Conservation (phyloP, 2,329 filamentous ascomycete genomes). For the Fusarium temperatum region DNA sequence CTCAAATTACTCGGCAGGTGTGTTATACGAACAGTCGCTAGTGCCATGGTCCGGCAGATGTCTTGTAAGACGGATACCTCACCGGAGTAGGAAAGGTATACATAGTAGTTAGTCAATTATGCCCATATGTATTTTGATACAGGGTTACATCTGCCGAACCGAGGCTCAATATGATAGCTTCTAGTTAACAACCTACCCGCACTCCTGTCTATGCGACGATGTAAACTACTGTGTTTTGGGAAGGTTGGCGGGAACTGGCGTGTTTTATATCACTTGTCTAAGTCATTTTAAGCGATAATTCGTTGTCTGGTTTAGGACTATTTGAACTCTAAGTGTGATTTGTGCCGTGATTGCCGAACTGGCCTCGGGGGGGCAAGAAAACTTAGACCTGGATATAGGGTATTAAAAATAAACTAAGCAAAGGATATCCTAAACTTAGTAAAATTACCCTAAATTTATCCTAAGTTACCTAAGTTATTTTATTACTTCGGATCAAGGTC, state of each 20-base stretch:
- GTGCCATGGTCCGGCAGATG: not conserved
- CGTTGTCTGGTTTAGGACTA: fast-evolving
- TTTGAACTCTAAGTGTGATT: not conserved
- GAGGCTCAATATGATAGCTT: not conserved
- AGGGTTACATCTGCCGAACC: not conserved
- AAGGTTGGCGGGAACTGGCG: not conserved
- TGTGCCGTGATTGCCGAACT: not conserved
- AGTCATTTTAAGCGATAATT: not conserved
- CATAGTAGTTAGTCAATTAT: not conserved
- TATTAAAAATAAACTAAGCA: too few species aligned
- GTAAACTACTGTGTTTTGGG: not conserved
- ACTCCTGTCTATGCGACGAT: not conserved
- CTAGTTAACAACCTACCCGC: too few species aligned
- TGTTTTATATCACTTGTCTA: not conserved
- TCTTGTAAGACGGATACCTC: not conserved
- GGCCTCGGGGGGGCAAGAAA: too few species aligned
- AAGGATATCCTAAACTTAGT: too few species aligned
- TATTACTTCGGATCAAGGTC: too few species aligned
- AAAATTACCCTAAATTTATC: too few species aligned
- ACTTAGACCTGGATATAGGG: too few species aligned
- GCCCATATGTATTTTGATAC: fast-evolving
- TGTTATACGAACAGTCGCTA: fast-evolving
- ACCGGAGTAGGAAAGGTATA: fast-evolving
- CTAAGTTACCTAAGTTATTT: too few species aligned
- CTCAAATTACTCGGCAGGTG: not conserved